Conservation (phyloP, 1,139 yeast genomes). For the Diutina scorzettiae region DNA sequence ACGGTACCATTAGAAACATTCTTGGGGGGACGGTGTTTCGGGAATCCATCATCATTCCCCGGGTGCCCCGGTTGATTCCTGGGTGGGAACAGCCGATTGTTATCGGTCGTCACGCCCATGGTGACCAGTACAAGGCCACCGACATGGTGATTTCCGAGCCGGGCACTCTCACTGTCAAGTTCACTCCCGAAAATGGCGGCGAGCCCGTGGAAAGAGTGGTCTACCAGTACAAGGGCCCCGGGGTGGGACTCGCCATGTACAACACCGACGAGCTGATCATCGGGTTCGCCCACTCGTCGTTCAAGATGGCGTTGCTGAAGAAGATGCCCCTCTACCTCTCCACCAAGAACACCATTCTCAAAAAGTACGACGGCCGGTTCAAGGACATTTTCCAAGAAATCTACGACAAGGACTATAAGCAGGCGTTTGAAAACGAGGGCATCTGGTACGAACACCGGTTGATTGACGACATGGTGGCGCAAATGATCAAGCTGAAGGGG, state of each 20-base stretch:
- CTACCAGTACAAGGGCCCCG: conserved; percentile 48
- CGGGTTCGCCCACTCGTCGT: conserved; percentile 71
- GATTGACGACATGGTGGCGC: conserved; percentile 84
- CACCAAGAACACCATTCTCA: conserved; percentile 71
- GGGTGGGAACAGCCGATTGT: conserved; percentile 77
- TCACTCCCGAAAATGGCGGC: conserved; percentile 52
- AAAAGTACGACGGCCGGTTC: conserved; percentile 73
- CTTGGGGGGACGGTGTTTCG: conserved; percentile 77
- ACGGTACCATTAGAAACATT: conserved; percentile 74
- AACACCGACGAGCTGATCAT: conserved; percentile 70
- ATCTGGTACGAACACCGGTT: conserved; percentile 74
- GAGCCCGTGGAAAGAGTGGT: conserved; percentile 38
- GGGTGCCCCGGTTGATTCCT: conserved; percentile 65
- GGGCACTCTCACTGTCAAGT: conserved; percentile 56
- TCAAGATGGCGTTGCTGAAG: conserved; percentile 59
- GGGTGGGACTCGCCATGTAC: conserved; percentile 75
- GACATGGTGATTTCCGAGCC: conserved; percentile 59
- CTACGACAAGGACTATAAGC: conserved; percentile 46
- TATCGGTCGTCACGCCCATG: conserved; percentile 79
- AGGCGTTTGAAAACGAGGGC: conserved; percentile 49
- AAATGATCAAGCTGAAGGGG: conserved; percentile 76
- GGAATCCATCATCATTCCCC: conserved; percentile 69
- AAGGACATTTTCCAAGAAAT: conserved; percentile 66
- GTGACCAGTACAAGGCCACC: conserved; percentile 77
- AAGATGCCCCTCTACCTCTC: conserved; percentile 58